Percentiles rank a stretch among this genome's conserved stretches.
Evolutionary conservation across 2,329 filamentous ascomycete species (phyloP).

Genomic region (Penicillium sp.): DNA sequence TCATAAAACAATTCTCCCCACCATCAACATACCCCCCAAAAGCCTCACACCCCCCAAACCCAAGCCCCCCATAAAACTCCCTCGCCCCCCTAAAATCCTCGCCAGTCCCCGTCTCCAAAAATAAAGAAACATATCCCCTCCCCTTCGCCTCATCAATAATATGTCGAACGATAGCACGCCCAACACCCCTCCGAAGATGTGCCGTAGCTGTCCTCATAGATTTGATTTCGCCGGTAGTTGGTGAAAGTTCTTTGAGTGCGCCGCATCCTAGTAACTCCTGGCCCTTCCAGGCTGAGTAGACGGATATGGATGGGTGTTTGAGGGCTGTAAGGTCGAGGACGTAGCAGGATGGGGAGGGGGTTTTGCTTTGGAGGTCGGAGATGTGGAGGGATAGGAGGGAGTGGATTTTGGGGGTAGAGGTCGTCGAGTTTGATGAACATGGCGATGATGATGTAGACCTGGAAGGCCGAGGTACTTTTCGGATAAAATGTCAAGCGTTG

Average conservation of each 20-base stretch:
- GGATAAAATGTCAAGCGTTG: not conserved
- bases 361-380: conserved; percentile 3
- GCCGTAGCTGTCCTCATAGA: conserved; percentile 5
- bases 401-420: not conserved
- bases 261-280: not conserved
- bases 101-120: not conserved
- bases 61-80: not conserved
- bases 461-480: too few species aligned
- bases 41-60: not conserved
- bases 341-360: not conserved
- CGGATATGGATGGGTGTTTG: not conserved
- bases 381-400: not conserved
- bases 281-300: conserved; percentile 6
- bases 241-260: not conserved
- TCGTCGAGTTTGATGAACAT: conserved; percentile 5
- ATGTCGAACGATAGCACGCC: not conserved
- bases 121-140: not conserved
- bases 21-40: conserved; percentile 4
- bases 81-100: not conserved
- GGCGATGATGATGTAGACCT: not conserved
- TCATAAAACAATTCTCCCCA: conserved; percentile 1
- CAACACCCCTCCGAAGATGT: not conserved
- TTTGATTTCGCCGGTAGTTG: not conserved
- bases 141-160: not conserved
- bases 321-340: conserved; percentile 5